These are phyloP conservation scores for Fusarium haematococcum DNA, from an alignment of 2,329 filamentous ascomycete species.

Conservation along the genomic window DNA sequence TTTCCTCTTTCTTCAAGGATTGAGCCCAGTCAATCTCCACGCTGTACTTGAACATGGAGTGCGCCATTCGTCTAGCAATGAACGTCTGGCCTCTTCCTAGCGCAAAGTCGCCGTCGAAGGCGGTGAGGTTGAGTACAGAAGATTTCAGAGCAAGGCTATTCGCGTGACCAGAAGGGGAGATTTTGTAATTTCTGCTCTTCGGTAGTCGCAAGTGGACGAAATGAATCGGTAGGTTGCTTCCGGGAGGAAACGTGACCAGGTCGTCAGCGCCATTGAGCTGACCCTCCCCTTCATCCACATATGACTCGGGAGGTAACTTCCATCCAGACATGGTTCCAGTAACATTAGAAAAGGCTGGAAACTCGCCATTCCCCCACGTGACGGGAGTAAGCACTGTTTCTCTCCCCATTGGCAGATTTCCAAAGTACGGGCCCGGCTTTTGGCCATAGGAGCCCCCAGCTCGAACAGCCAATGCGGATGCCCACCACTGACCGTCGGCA, in stretches of 20 bases:
- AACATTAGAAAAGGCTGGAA: constrained; percentile 54
- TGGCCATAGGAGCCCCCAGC: constrained; percentile 35
- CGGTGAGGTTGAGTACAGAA: constrained; percentile 66
- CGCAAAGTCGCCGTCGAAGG: constrained; percentile 36
- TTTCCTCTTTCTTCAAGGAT: constrained; percentile 44
- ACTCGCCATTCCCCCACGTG: constrained; percentile 61
- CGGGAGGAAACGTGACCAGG: background rate
- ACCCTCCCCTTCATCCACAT: constrained; percentile 6
- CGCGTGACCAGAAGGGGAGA: constrained; percentile 57
- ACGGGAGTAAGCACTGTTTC: constrained; percentile 63
- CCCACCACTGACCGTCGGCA: constrained; percentile 22
- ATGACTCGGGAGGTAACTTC: constrained; percentile 32
- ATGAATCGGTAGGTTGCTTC: constrained; percentile 4
- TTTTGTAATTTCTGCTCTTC: constrained; percentile 50
- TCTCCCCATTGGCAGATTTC: constrained; percentile 64
- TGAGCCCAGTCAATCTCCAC: constrained; percentile 60
- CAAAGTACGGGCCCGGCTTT: constrained; percentile 24
- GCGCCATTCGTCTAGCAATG: constrained; percentile 65
- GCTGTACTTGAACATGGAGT: constrained; percentile 65
- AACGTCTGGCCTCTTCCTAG: constrained; percentile 52
- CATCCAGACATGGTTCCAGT: constrained; percentile 47
- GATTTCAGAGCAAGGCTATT: constrained; percentile 61
- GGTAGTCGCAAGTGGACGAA: constrained; percentile 9
- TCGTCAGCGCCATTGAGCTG: constrained; percentile 5
- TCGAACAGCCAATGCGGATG: constrained; percentile 24